Conservation (phyloP, 176 grass and related monocot species). For the Musa acuminata region DNA sequence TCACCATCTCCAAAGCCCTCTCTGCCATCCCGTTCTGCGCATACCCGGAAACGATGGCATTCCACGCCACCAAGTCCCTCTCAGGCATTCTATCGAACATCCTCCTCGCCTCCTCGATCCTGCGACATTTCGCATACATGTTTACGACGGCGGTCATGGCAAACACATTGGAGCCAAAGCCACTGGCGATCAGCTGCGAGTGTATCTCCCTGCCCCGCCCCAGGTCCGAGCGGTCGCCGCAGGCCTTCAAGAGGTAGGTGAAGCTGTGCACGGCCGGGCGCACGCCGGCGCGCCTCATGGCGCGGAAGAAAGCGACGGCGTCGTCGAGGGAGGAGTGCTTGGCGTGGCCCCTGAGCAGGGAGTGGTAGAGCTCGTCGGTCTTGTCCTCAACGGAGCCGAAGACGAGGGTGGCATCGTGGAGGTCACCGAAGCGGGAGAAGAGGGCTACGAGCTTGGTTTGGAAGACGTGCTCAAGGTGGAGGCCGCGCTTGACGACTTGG, state of each 20-base stretch:
- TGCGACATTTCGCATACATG: slow-evolving; percentile 19
- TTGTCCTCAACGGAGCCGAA: slow-evolving; percentile 11
- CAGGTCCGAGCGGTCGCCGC: slow-evolving; percentile 13
- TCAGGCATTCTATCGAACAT: slow-evolving; percentile 45
- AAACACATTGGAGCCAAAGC: slow-evolving; percentile 15
- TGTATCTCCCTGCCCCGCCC: slow-evolving; percentile 5
- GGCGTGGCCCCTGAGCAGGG: slow-evolving; percentile 17
- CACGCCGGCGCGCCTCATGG: slow-evolving; percentile 8
- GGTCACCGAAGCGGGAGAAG: slow-evolving; percentile 13
- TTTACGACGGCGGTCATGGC: slow-evolving; percentile 17
- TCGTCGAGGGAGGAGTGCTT: slow-evolving; percentile 15
- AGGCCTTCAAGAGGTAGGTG: slow-evolving; percentile 14
- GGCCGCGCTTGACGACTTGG: slow-evolving; percentile 13
- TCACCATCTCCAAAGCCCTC: no score
- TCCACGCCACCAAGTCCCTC: slow-evolving; percentile 42
- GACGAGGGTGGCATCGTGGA: slow-evolving; percentile 11
- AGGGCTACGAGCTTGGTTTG: slow-evolving; percentile 15
- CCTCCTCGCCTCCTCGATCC: slow-evolving; percentile 3
- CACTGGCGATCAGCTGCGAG: slow-evolving; percentile 6
- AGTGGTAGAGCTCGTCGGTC: slow-evolving; percentile 14
- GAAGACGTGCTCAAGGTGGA: slow-evolving; percentile 11
- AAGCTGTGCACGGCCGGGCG: slow-evolving; percentile 7
- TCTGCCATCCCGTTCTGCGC: slow-evolving; percentile 27
- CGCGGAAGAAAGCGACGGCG: slow-evolving; percentile 7
- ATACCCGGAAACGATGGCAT: slow-evolving; percentile 39